Base-by-base conservation (phyloP, 2,329 filamentous ascomycete genomes). In the Elsinoe arachidis region DNA sequence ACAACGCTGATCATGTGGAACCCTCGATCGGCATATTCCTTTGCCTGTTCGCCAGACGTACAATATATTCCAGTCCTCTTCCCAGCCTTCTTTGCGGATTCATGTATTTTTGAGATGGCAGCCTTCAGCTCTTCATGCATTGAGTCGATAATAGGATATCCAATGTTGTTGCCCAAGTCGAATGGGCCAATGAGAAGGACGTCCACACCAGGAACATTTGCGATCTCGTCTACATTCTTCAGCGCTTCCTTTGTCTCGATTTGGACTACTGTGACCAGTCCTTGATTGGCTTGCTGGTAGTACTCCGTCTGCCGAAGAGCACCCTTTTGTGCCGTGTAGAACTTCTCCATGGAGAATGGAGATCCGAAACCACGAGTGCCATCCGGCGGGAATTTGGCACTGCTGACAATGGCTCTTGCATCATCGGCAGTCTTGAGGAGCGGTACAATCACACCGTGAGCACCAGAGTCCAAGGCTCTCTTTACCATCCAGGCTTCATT, bases 401-500 rank as follows among this genome's bases (percentile, higher is more conserved):
- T 75, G 39, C 73, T 68, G 14, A 81, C 79, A 26, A 82, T 70
- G 23, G 69, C 73, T 61, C 71, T 72, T 4, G 78, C 79, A 61
- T 82, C 79, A 19, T 79, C 77, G 10, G 75, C 74, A 0, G 74
- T 79, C 61, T 78, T 74, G 34, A 81, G 71, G 4, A 80, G 67
- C 3, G 78, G 80, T 3, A 80, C 79, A 26, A 82, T 70, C 35
- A 84, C 75, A 33, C 80, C 81, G 64, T 84, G 80, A 6, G 81
- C 80, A 37, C 81, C 81, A 44, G 79, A 70, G 62, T 84, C 81
- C 37, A 84, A 73, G 10, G 81, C 81, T 53, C 80, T 72, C 66
- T 84, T 83, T 58, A 83, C 79, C 79, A 82, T 81, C 80, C 79
- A 83, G 49, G 76, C 73, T 68, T 83, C 79, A 57, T 80, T 80